Base-by-base conservation (phyloP, 1,284 basidiomycete genomes). In the Trametes versicolor region DNA sequence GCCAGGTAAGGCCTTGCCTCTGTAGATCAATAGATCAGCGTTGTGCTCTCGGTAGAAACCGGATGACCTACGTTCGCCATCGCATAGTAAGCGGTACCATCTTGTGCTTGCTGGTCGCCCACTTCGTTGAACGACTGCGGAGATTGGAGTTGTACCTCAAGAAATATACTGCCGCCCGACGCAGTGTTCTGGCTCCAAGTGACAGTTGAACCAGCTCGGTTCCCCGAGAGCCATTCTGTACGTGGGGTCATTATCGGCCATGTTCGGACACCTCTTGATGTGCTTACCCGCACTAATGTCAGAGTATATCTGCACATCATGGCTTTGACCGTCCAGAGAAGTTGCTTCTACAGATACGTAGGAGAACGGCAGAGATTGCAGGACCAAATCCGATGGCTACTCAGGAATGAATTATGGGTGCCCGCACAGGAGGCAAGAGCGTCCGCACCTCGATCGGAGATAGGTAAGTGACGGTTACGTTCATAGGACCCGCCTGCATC, bases 311-410 rank as follows among this genome's bases (percentile, higher is more conserved):
- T 77, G 72, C 12, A 80, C 73, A 41, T 60, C 36, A 64, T 80
- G 79, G 27, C 69, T 8, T 1, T 66, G 36, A n/a, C 74, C 75
- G 60, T 80, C 79, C 9, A 67, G 58, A 0, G 79, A 73, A 7
- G 48, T 50, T 2, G 73, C 75, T 19, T 75, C 72, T 23, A 80
- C 58, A 37, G 71, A 66, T 19, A 79, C 25, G 61, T 80, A 78
- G 7, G 75, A 69, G 58, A 78, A 77, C 25, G 77, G 75, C 15
- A 79, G 59, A 13, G 77, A 79, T 66, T 80, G 75, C 29, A 71
- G 69, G 54, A 76, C 70, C 60, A 73, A 68, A 70, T 81, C 76
- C 9, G 67, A 67, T 0, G 77, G 74, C 73, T 80, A 29, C 13
- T 4, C 21, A 23, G 45, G 10, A 7, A 48, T 23, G 21, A 10